Conservation (phyloP, 495 filamentous ascomycete genomes). For the Opeltia flavorubescens region DNA sequence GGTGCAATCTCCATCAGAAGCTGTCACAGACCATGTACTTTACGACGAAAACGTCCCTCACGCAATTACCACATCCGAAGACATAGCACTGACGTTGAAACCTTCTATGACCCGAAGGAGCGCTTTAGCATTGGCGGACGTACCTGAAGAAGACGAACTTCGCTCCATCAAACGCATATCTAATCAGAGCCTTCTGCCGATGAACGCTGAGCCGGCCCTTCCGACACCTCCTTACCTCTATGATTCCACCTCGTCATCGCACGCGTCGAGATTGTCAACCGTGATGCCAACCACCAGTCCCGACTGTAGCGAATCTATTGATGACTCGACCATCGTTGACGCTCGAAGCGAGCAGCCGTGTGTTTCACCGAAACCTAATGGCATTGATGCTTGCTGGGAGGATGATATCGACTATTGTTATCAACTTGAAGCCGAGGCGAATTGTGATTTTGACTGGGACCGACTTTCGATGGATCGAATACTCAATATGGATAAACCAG, state of each 20-base stretch:
- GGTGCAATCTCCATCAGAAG: not conserved
- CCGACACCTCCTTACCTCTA: no score
- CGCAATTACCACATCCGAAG: constrained; percentile 33
- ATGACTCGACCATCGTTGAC: constrained; percentile 5
- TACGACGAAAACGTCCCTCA: constrained; percentile 15
- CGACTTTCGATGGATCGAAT: constrained; percentile 27
- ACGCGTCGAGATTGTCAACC: no score
- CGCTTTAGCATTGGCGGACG: constrained; percentile 43
- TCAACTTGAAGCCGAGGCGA: constrained; percentile 76
- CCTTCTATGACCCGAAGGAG: constrained; percentile 28
- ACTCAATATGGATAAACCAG: not conserved
- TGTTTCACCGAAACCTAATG: constrained; percentile 2
- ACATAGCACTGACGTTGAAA: constrained; percentile 31
- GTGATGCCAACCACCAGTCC: no score
- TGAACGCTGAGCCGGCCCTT: constrained; percentile 4
- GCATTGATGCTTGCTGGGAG: constrained; percentile 50
- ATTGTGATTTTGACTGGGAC: constrained; percentile 83
- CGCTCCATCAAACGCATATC: constrained; percentile 7
- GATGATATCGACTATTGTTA: constrained; percentile 93
- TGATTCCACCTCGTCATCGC: no score
- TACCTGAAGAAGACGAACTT: constrained; percentile 60
- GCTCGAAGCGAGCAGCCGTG: not conserved
- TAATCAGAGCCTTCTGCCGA: constrained; percentile 11
- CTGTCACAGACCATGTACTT: not conserved
- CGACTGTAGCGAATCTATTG: constrained; percentile 16